Percentiles rank a stretch among this genome's conserved stretches.
phyloP scores from a whole-genome alignment of 495 filamentous ascomycete species.

The Daldinia grandis region DNA sequence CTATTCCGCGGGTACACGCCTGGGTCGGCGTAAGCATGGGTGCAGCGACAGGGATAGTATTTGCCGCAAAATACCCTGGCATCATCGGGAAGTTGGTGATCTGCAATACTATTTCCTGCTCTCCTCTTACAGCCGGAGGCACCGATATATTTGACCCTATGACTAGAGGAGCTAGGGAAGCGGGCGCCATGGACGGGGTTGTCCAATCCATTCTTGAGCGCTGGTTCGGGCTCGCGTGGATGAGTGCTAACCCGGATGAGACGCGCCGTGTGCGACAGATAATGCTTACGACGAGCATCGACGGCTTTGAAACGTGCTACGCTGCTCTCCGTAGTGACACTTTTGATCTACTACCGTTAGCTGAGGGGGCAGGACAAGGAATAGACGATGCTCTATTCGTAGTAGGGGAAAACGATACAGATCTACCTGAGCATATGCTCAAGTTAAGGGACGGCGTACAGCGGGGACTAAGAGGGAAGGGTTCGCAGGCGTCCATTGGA shows the following conservation, averaged over 20 bases:
- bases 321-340: conserved; percentile 39
- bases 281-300: conserved; percentile 45
- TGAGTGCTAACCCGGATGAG: conserved; percentile 43
- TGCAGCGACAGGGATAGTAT: neutral
- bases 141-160: neutral
- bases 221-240: conserved; percentile 47
- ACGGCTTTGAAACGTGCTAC: conserved; percentile 48
- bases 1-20: neutral
- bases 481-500: neutral
- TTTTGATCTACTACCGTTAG: conserved; percentile 41
- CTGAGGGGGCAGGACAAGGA: neutral
- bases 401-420: neutral
- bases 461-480: neutral
- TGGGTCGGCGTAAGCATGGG: neutral
- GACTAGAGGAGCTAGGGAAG: neutral
- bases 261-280: conserved; percentile 34
- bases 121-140: neutral
- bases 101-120: neutral
- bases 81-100: neutral
- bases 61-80: neutral
- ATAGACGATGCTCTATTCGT: neutral
- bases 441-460: neutral
- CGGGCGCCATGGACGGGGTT: neutral
- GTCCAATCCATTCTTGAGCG: conserved; percentile 28
- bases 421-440: neutral